Base-by-base conservation (phyloP, 2,329 filamentous ascomycete genomes). In the Pseudodiploospora longispora region DNA sequence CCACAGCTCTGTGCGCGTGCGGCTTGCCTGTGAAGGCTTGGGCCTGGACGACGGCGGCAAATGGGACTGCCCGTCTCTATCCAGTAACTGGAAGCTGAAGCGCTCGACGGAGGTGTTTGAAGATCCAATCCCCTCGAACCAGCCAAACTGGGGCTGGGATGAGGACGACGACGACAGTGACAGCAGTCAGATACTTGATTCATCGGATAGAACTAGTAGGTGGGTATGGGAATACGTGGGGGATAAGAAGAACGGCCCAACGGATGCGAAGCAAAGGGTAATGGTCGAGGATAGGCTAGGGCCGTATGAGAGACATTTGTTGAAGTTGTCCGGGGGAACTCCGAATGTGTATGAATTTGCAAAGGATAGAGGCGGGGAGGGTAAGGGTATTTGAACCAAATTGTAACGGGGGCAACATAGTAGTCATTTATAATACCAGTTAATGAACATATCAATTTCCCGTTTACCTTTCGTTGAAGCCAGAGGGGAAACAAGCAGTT, bases 181-280 rank as follows among this genome's bases (percentile, higher is more conserved):
- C 52, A 52, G 5, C 51, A 57, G 3, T 54, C 56, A 4, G 57
- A 52, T 19, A 19, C 19, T 19, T 2, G 19, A 19, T 19, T 19
- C 19, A 19, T 19, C 19, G 19, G 19, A 19, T 31, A 50, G 56
- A 6, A 52, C 61, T 29, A 57, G 57, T 1, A 63, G 70, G 33
- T 80, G 75, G 75, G 59, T 74, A 2, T 80, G 75, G 75, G 69
- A 74, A 53, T 80, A 75, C 38, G 55, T 59, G 10, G 75, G 75
- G 0, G 58, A 63, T 0, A 64, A 72, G 42, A 51, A 54, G 19
- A 54, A 62, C 2, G 70, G 69, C 6, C 70, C 71, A 3, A 52
- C 52, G 7, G 54, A 65, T 19, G 67, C 69, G 37, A 59, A 51
- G 37, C 57, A 65, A 49, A 59, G 60, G 27, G 60, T 67, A 29